Evolutionary conservation across 257 asterid genomes (phyloP).

Genomic region (Nyctanthes arbortristis): DNA sequence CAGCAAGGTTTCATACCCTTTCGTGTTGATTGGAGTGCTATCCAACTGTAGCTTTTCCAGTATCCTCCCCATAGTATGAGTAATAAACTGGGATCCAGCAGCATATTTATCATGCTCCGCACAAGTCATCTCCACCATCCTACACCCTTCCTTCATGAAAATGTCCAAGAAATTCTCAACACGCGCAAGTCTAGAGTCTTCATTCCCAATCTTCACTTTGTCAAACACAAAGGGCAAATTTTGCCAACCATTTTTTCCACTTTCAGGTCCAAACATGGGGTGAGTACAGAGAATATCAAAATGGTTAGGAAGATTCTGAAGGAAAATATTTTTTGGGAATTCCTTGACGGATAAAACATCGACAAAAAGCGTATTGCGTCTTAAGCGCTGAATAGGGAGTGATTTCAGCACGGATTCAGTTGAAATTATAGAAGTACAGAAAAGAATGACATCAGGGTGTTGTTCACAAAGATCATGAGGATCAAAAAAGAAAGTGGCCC

Average conservation of each 20-base stretch:
- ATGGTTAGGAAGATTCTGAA: constrained; percentile 53
- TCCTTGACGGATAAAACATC: constrained; percentile 71
- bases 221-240: constrained; percentile 8
- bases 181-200: too few relatives aligned
- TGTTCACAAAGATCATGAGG: constrained; percentile 68
- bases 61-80: too few relatives aligned
- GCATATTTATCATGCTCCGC: too few relatives aligned
- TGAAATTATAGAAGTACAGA: constrained; percentile 68
- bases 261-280: constrained; percentile 91
- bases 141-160: background rate
- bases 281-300: constrained; percentile 79
- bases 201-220: background rate
- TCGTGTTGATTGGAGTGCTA: background rate
- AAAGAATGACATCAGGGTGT: constrained; percentile 65
- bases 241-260: constrained; percentile 68
- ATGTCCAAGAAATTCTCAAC: background rate
- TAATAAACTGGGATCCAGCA: too few relatives aligned
- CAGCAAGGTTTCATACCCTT: constrained; percentile 10
- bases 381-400: constrained; percentile 60
- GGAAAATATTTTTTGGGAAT: constrained; percentile 64
- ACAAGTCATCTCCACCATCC: background rate
- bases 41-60: constrained; percentile 9
- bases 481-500: constrained; percentile 57
- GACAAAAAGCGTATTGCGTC: constrained; percentile 58
- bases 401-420: constrained; percentile 59